Evolutionary conservation across 108 stramenopile species (phyloP), one percentile per base, ranked within the genome.

Genomic region (Thalassiosira profunda): DNA sequence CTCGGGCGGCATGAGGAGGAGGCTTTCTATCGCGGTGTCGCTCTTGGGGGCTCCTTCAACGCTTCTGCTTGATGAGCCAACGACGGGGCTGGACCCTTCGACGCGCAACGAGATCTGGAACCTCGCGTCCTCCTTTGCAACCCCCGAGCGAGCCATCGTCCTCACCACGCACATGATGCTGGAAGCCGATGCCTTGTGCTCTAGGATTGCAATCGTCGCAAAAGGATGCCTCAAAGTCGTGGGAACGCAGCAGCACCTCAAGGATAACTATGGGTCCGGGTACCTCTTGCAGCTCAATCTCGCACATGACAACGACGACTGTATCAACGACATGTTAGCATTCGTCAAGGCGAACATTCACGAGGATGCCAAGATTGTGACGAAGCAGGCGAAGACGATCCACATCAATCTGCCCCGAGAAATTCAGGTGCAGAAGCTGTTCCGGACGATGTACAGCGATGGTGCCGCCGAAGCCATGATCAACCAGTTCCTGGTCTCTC

Each of bases 131-230:
- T 89, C 85, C 17, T 84, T 85, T 31, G 63, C 77, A 37, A 65
- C 80, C 2, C 62, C 48, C 6, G 79, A 86, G 28, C 69, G 82
- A 25, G 70, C 79, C 17, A 79, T 89, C 36, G 61, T 98, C 40
- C 83, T 98, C 37, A 95, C 97, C 2, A 98, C 97, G 11, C 97
- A 98, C 66, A 94, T 92, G 84, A 96, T 98, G 95, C 79, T 96
- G 40, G 97, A 98, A 69, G 97, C 97, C 5, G 97, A 98, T 53
- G 70, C 83, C 1, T 70, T 98, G 6, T 92, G 95, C 35, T 86
- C 96, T 59, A 81, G 97, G 24, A 91, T 98, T 31, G 95, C 92
- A 28, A 95, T 98, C 53, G 82, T 98, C 57, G 79, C 87, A 4
- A 61, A 90, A 43, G 97, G 97, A 5, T 62, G 33, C 9, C 81